Evolutionary conservation across 2,329 filamentous ascomycete genomes (phyloP).

Genomic region (Talaromyces sp.): DNA sequence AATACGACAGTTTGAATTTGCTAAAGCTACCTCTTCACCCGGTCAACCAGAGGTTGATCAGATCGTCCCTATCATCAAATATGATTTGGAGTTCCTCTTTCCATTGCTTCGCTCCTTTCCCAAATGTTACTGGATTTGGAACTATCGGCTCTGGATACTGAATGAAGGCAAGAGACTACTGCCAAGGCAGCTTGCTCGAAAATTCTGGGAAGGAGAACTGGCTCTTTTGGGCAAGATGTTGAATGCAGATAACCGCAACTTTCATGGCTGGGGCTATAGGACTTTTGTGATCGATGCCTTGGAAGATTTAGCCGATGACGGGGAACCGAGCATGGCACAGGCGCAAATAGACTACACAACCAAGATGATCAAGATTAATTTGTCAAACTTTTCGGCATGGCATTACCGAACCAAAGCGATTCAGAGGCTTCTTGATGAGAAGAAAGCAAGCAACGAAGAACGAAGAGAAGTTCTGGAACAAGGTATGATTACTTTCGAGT

Average conservation of each 20-base stretch:
- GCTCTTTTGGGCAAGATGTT: conserved; percentile 85
- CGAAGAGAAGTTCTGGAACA: conserved; percentile 69
- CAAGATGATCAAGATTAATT: conserved; percentile 75
- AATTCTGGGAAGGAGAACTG: conserved; percentile 81
- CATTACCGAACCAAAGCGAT: conserved; percentile 86
- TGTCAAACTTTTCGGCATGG: conserved; percentile 98
- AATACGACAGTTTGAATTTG: conserved; percentile 61
- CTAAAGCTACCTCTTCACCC: conserved; percentile 23
- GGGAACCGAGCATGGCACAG: conserved; percentile 61
- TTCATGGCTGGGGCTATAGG: conserved; percentile 94
- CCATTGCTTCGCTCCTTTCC: conserved; percentile 80
- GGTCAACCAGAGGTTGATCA: conserved; percentile 41
- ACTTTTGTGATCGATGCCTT: conserved; percentile 73
- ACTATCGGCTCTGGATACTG: conserved; percentile 84
- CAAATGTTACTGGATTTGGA: conserved; percentile 99
- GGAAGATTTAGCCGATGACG: conserved; percentile 51
- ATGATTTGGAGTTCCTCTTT: conserved; percentile 78
- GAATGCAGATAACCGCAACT: conserved; percentile 79
- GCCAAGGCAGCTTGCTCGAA: conserved; percentile 52
- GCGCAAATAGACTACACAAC: conserved; percentile 85
- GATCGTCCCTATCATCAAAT: conserved; percentile 57
- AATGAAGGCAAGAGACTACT: conserved; percentile 66
- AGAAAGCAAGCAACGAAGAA: conserved; percentile 59
- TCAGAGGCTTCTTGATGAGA: conserved; percentile 68
- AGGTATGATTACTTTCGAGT: conserved; percentile 43